Conservation (phyloP, 179 eudicot genomes). For the Silene coronaria region DNA sequence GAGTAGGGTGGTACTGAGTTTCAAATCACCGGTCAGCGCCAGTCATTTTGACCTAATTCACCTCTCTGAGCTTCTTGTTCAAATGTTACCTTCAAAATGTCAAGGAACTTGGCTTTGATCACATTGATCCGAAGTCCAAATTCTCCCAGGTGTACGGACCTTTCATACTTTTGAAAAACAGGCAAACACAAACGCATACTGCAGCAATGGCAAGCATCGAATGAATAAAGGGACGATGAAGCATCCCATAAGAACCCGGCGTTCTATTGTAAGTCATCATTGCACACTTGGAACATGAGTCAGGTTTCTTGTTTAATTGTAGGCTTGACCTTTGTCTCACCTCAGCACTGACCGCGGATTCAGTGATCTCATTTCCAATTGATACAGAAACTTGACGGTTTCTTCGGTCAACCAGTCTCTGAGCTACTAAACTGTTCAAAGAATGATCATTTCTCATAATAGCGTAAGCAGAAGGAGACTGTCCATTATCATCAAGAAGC, state of each 20-base stretch:
- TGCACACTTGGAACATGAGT: slow-evolving; percentile 71
- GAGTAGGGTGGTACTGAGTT: not conserved
- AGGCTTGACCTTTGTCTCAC: slow-evolving; percentile 24
- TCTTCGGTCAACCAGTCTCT: slow-evolving; percentile 44
- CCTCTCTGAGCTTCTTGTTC: too few relatives aligned
- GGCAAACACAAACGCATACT: slow-evolving; percentile 79
- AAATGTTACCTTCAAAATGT: not conserved
- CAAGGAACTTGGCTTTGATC: slow-evolving; percentile 12
- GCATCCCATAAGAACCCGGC: slow-evolving; percentile 46
- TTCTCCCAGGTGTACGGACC: slow-evolving; percentile 59
- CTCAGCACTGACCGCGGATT: slow-evolving; percentile 14
- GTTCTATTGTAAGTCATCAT: slow-evolving; percentile 35
- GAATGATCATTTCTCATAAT: slow-evolving; percentile 61
- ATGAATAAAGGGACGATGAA: slow-evolving; percentile 60
- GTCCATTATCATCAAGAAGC: slow-evolving; percentile 55
- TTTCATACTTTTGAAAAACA: slow-evolving; percentile 46
- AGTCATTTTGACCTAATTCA: too few relatives aligned
- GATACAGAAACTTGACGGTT: slow-evolving; percentile 50
- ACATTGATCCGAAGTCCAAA: slow-evolving; percentile 50
- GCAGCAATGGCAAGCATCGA: slow-evolving; percentile 77
- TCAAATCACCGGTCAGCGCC: not conserved
- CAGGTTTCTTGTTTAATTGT: slow-evolving; percentile 24
- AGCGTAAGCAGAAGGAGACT: slow-evolving; percentile 65
- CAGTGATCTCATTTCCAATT: slow-evolving; percentile 38
- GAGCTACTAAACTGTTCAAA: slow-evolving; percentile 51